A percentile compares a stretch with the other conserved stretches of the same genome.
Conservation (phyloP, 768 basidiomycete species). For the Podaxis rugospora region DNA sequence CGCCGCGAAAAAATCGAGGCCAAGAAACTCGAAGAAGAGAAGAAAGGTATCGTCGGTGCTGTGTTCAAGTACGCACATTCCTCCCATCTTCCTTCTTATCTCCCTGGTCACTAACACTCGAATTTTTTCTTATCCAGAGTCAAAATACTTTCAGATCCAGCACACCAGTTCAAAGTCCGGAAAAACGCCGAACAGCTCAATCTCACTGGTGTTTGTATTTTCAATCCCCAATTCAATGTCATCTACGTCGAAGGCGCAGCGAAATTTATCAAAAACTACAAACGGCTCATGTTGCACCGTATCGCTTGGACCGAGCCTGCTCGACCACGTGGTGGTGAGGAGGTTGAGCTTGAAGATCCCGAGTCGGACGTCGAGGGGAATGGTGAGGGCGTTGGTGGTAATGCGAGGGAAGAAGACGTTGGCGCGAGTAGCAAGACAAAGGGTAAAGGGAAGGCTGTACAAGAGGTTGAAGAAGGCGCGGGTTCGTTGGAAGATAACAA, state of each 20-base stretch:
- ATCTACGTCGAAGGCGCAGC: constrained; percentile 91
- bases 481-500: constrained; percentile 79
- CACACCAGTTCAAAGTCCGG: constrained; percentile 94
- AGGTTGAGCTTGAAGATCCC: constrained; percentile 59
- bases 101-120: not conserved
- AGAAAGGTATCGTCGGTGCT: constrained; percentile 75
- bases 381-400: constrained; percentile 18
- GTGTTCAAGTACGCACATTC: constrained; percentile 78
- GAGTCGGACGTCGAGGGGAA: constrained; percentile 36
- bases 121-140: constrained; percentile 45
- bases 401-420: not conserved
- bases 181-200: constrained; percentile 93
- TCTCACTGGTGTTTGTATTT: constrained; percentile 85
- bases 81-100: not conserved
- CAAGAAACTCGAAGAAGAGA: constrained; percentile 86
- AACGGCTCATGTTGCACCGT: constrained; percentile 78
- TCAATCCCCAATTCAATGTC: constrained; percentile 85
- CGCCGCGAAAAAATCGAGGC: constrained; percentile 79
- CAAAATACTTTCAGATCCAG: constrained; percentile 82
- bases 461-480: constrained; percentile 24
- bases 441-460: constrained; percentile 29
- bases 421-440: constrained; percentile 16
- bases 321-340: constrained; percentile 68
- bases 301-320: constrained; percentile 94
- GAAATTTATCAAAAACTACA: constrained; percentile 85